Conservation (phyloP, 192 early-diverging fungal species). For the Chytriomyces confervae region DNA sequence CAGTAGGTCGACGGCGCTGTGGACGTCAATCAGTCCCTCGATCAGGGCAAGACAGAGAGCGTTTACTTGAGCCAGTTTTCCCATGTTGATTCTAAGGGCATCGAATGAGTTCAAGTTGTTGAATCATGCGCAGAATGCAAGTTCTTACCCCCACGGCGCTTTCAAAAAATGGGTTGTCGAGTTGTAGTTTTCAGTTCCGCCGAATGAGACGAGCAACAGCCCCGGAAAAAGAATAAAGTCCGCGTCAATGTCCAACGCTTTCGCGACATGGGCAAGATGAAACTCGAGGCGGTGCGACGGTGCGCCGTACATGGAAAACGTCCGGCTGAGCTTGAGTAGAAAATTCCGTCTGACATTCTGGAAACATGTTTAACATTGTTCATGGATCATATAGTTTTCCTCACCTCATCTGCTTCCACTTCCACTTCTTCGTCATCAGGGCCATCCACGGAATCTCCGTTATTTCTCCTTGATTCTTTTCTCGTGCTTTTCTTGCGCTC, state of each 20-base stretch:
- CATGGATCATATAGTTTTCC: background rate
- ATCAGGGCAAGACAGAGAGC: slow-evolving; percentile 45
- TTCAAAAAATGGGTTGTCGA: slow-evolving; percentile 22
- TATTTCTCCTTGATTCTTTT: no score
- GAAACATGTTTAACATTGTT: background rate
- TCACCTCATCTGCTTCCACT: slow-evolving; percentile 7
- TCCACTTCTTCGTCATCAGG: slow-evolving; percentile 9
- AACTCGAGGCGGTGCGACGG: slow-evolving; percentile 54
- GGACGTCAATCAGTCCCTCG: slow-evolving; percentile 29
- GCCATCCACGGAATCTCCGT: background rate
- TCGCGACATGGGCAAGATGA: slow-evolving; percentile 40
- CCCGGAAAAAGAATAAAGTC: slow-evolving; percentile 45
- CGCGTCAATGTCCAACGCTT: slow-evolving; percentile 46
- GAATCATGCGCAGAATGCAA: background rate
- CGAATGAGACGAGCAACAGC: slow-evolving; percentile 47
- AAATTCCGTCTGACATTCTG: slow-evolving; percentile 43
- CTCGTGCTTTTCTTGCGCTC: background rate
- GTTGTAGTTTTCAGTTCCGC: slow-evolving; percentile 31
- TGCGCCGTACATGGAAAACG: slow-evolving; percentile 49
- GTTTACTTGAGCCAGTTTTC: slow-evolving; percentile 53
- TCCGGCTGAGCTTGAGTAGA: slow-evolving; percentile 47
- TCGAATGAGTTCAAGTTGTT: background rate
- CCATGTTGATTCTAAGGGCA: slow-evolving; percentile 29
- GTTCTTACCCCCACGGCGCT: background rate
- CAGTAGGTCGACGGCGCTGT: slow-evolving; percentile 42